phyloP scores from a whole-genome alignment of 768 basidiomycete species.

The Mycena venus region DNA sequence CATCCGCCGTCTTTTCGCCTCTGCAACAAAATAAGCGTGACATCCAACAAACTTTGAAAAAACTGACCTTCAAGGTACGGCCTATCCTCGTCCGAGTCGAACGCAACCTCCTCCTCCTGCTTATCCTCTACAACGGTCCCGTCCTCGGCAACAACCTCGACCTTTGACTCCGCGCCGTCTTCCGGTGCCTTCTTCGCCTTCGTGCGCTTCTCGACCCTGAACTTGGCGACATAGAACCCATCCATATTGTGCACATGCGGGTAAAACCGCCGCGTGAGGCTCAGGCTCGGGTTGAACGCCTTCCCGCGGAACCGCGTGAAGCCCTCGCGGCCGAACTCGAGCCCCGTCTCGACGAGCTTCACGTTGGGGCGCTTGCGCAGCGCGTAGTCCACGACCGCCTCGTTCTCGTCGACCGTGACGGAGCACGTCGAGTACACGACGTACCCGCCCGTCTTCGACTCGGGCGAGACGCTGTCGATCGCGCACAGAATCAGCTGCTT shows the following conservation, averaged over 20 bases:
- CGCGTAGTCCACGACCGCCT: conserved; percentile 97
- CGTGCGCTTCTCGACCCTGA: conserved; percentile 88
- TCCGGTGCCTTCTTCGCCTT: conserved; percentile 55
- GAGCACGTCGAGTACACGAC: conserved; percentile 99
- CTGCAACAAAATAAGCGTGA: conserved; percentile 50
- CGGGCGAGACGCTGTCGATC: conserved; percentile 93
- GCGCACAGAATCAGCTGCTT: conserved; percentile 99
- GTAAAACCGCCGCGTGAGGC: conserved; percentile 90
- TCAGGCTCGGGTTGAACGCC: conserved; percentile 83
- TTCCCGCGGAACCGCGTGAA: conserved; percentile 94
- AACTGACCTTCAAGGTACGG: conserved; percentile 84
- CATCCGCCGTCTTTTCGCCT: conserved; percentile 80
- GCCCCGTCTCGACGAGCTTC: conserved; percentile 91
- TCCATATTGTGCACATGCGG: conserved; percentile 99
- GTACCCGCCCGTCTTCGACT: conserved; percentile 92
- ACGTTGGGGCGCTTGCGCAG: conserved; percentile 94
- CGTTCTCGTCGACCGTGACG: conserved; percentile 98
- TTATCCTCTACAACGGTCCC: conserved; percentile 41
- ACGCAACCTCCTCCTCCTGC: conserved; percentile 62
- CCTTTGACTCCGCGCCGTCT: conserved; percentile 46
- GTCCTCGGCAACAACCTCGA: conserved; percentile 47
- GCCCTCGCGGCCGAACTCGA: conserved; percentile 94
- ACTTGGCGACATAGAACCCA: conserved; percentile 98
- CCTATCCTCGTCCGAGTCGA: conserved; percentile 83
- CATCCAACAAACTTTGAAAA: not conserved